Conservation (phyloP, 371 early-diverging fungal species). For the Mortierella sp. region DNA sequence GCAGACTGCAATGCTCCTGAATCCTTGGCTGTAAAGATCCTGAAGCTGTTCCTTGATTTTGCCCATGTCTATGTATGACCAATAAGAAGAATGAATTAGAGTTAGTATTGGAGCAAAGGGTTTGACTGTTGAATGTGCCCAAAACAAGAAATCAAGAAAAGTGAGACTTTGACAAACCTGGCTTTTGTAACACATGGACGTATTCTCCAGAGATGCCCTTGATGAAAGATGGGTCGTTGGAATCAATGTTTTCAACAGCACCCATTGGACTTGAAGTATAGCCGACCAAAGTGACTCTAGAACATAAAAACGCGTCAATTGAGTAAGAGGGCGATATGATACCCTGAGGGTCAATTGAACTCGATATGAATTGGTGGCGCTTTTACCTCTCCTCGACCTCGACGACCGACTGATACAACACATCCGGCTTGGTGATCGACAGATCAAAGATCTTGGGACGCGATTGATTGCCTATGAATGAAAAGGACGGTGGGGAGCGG, state of each 20-base stretch:
- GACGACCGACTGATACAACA: constrained; percentile 87
- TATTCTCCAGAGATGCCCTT: constrained; percentile 92
- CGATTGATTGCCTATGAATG: constrained; percentile 86
- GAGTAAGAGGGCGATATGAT: neutral
- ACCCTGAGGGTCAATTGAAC: too few species aligned
- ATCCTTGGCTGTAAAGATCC: constrained; percentile 76
- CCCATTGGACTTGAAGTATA: constrained; percentile 76
- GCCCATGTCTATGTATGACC: constrained; percentile 60
- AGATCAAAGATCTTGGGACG: constrained; percentile 96
- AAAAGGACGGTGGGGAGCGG: too few species aligned
- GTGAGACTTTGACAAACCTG: constrained; percentile 61
- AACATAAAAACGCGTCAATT: neutral
- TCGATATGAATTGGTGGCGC: too few species aligned
- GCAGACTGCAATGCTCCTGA: constrained; percentile 90
- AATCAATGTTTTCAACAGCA: constrained; percentile 57
- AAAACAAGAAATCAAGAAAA: neutral
- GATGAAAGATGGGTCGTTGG: constrained; percentile 56
- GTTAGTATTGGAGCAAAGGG: too few species aligned
- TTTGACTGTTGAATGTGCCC: too few species aligned
- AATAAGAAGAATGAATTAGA: too few species aligned
- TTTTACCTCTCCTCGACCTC: constrained; percentile 89
- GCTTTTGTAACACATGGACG: constrained; percentile 76
- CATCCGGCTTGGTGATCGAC: constrained; percentile 82
- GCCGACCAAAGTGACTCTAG: constrained; percentile 81
- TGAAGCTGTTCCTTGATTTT: constrained; percentile 71